Evolutionary conservation across 208 protist species (phyloP).

Genomic region (Willaertia magna): DNA sequence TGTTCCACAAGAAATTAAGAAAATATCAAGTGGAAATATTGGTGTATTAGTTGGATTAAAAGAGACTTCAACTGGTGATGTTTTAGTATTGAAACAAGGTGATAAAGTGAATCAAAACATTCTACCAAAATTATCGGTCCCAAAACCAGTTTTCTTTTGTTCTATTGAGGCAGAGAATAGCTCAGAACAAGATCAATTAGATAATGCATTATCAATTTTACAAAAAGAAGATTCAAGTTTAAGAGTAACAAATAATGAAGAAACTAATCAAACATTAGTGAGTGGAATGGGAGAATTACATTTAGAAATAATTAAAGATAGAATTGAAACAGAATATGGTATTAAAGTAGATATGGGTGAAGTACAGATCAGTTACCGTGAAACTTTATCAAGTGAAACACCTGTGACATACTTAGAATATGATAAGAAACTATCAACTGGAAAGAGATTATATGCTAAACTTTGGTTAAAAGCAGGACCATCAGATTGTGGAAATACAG

Average conservation of each 20-base stretch:
- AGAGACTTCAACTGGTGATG: conserved; percentile 33
- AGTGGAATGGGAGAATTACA: conserved; percentile 26
- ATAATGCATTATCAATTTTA: conserved; percentile 17
- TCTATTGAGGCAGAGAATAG: conserved; percentile 28
- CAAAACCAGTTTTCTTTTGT: conserved; percentile 39
- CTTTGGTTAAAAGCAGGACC: not conserved
- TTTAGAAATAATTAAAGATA: conserved; percentile 13
- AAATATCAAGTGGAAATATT: conserved; percentile 27
- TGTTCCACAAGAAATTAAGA: not conserved
- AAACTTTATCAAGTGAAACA: not conserved
- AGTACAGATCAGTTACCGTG: not conserved
- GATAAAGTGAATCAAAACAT: not conserved
- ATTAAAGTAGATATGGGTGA: not conserved
- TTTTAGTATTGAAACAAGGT: conserved; percentile 16
- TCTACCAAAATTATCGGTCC: conserved; percentile 17
- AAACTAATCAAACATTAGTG: conserved; percentile 23
- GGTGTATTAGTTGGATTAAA: conserved; percentile 30
- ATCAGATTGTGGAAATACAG: not conserved
- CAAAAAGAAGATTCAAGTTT: conserved; percentile 29
- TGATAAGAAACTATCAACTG: not conserved
- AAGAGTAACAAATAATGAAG: not conserved
- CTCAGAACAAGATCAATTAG: conserved; percentile 15
- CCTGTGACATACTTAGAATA: not conserved
- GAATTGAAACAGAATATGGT: not conserved
- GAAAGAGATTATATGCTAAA: not conserved